Evolutionary conservation across 768 basidiomycete genomes (phyloP), one percentile per base, ranked within the genome.

Genomic region (Gyrodon lividus): DNA sequence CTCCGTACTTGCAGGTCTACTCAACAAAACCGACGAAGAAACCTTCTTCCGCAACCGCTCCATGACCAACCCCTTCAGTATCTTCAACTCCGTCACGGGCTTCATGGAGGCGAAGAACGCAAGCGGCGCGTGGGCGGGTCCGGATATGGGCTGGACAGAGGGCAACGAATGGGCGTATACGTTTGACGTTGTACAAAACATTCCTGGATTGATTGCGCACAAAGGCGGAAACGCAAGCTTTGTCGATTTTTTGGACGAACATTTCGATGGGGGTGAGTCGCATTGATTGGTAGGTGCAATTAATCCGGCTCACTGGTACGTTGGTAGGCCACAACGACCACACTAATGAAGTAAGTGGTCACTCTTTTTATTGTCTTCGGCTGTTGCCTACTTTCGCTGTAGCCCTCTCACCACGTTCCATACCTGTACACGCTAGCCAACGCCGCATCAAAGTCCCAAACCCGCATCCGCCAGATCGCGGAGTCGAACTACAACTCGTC

Each of bases 361-460:
- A 1, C n/a, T 14, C n/a, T n/a, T 43, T 24, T 22, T 23, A 10
- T 50, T 13, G 2, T 8, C 8, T 6, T 38, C 24, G 7, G 16
- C 1, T 43, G n/a, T 5, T 13, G 6, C 5, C 16, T 14, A 22
- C 14, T 24, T 20, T 35, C n/a, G 39, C 23, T 9, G 20, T 51
- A 89, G 86, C 89, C 91, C 0, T 89, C 87, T 0, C 91, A 92
- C 55, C 89, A 92, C 63, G 90, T 92, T 38, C 89, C 90, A 0
- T 92, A 92, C 63, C 73, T 92, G 33, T 92, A 92, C 59, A 72
- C 86, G 0, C 70, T 90, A 1, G 86, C 86, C 0, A 85, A 82
- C 2, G 83, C 86, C 0, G 81, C 89, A 1, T 82, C 78, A 30
- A 86, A 82, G 60, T 77, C 86, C 0, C 89, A 91, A 66, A 77